Evolutionary conservation across 768 basidiomycete species (phyloP), one percentile per base, ranked within the genome.

Genomic region (Leccinum fibrillosum): DNA sequence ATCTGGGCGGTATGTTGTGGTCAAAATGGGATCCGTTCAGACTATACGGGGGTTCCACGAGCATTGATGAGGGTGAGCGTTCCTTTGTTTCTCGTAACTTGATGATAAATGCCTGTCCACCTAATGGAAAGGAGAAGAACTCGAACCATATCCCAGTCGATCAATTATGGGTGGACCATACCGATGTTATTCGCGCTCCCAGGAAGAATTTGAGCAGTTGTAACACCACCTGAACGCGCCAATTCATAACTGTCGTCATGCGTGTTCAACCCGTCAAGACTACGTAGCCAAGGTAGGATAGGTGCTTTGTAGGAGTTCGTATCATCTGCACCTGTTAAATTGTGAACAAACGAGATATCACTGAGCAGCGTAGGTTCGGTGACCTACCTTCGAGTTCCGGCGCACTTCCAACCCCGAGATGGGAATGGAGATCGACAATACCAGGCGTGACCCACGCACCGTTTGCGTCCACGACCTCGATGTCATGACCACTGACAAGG

Each of bases 401-500:
- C 3, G 69, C 55, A n/a, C 73, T 62, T 15, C 65, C 71, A 10
- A 80, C 78, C 5, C 76, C 81, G 23, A 80, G 65, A 57, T 83
- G 80, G 2, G 78, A 79, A 64, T 83, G 80, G 34, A 77, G 62
- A 57, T 81, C 78, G n/a, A 80, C 76, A 42, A 78, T 76, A 60
- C 86, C 91, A n/a, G 92, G 90, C 0, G 90, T 90, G 11, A 92
- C 79, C 90, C 90, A 94, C 15, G 84, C 78, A 9, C 85, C 86
- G 39, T 82, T 71, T 2, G 82, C 84, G 61, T 94, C 85, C 13
- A 91, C 67, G 28, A 83, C 78, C 11, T 80, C 76, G 52, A 53
- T 70, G 58, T 42, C 53, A 56, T 52, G 19, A 58, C 60, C 63
- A 39, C 53, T 70, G 59, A 66, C 51, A 19, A 61, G 47, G 5